These are phyloP conservation scores for Salvia sclarea DNA, from an alignment of 305 asterid genomes.

Conservation along the genomic window DNA sequence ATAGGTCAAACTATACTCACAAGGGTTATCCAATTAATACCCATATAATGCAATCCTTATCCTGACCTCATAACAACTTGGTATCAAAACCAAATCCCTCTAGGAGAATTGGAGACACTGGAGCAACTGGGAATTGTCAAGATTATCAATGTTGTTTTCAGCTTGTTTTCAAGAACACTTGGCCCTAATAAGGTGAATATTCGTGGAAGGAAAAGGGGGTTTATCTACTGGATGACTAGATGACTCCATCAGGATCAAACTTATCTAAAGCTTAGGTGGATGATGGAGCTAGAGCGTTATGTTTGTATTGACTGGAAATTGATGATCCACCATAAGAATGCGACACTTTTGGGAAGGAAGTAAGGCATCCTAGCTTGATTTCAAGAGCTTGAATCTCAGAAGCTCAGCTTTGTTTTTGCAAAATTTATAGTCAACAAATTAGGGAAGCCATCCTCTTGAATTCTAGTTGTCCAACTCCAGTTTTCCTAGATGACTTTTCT, in stretches of 20 bases:
- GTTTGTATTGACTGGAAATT: neutral
- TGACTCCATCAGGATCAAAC: neutral
- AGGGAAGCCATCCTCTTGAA: neutral
- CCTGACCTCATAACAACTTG: neutral
- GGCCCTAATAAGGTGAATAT: neutral
- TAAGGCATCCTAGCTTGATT: neutral
- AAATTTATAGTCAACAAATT: neutral
- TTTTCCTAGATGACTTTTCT: too few relatives aligned
- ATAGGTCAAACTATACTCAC: neutral
- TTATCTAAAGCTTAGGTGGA: neutral
- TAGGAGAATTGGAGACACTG: neutral
- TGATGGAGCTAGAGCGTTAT: neutral
- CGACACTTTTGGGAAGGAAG: neutral
- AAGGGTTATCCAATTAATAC: neutral
- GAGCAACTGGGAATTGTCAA: neutral
- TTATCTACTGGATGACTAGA: neutral
- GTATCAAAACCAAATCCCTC: neutral
- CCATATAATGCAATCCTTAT: neutral
- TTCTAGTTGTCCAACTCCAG: neutral
- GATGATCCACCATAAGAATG: neutral
- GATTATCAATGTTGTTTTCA: neutral
- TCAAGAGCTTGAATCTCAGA: neutral
- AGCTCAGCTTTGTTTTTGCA: neutral
- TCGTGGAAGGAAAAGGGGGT: neutral
- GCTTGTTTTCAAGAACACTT: neutral